A percentile compares a stretch with the other conserved stretches of the same genome.
Conservation (phyloP, 176 grass and related monocot genomes). For the Avena eriantha region DNA sequence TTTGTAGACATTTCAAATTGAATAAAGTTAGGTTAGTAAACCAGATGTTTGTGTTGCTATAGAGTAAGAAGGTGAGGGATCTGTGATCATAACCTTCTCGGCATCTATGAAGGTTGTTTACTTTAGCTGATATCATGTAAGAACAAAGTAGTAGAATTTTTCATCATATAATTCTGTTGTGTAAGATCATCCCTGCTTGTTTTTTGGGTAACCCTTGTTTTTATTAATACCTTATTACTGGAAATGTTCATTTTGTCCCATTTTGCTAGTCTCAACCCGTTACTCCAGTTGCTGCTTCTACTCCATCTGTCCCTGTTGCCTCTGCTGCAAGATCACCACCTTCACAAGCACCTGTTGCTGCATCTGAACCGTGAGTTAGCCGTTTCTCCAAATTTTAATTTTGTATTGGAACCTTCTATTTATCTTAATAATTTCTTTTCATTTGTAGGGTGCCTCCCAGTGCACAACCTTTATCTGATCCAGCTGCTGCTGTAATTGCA, state of each 20-base stretch:
- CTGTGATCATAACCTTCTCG: neutral
- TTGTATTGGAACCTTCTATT: slow-evolving; percentile 15
- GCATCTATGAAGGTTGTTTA: neutral
- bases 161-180: neutral
- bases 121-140: slow-evolving; percentile 10
- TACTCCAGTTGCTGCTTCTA: slow-evolving; percentile 42
- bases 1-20: neutral
- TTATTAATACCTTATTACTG: slow-evolving; percentile 13
- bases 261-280: slow-evolving; percentile 47
- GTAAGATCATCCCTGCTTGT: neutral
- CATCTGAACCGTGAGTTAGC: slow-evolving; percentile 64
- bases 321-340: slow-evolving; percentile 54
- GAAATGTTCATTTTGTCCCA: slow-evolving; percentile 12
- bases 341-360: slow-evolving; percentile 53
- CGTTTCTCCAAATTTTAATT: slow-evolving; percentile 26
- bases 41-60: neutral
- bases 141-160: neutral
- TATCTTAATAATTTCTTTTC: slow-evolving; percentile 17
- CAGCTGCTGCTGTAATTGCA: slow-evolving; percentile 53
- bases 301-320: slow-evolving; percentile 47
- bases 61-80: neutral
- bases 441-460: slow-evolving; percentile 56
- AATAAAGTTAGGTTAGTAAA: neutral
- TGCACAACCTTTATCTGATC: slow-evolving; percentile 45
- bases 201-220: neutral